Evolutionary conservation across 352 stramenopile genomes (phyloP).

Genomic region (Globisporangium sylvaticum): DNA sequence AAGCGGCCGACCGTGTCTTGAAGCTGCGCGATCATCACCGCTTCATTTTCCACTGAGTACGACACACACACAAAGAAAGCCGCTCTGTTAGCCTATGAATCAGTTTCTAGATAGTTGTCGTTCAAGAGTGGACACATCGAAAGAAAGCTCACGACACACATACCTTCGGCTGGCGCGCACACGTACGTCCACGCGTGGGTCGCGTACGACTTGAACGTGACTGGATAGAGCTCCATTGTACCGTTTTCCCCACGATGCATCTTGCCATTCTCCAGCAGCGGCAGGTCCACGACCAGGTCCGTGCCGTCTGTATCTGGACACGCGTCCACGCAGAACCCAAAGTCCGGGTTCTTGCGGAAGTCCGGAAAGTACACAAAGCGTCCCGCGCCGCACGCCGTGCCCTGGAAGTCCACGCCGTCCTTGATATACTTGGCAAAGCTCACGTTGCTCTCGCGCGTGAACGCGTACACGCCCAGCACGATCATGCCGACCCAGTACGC

Average conservation of each 20-base stretch:
- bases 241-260: conserved; percentile 27
- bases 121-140: not conserved
- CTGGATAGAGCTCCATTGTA: conserved; percentile 26
- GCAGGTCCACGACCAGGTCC: conserved; percentile 44
- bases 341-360: conserved; percentile 61
- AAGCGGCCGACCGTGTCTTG: conserved; percentile 73
- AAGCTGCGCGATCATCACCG: conserved; percentile 60
- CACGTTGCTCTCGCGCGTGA: conserved; percentile 61
- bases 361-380: conserved; percentile 78
- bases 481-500: conserved; percentile 81
- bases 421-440: conserved; percentile 77
- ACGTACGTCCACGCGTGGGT: conserved; percentile 66
- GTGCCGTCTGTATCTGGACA: conserved; percentile 45
- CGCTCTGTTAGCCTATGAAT: not conserved
- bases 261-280: conserved; percentile 24
- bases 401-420: conserved; percentile 73
- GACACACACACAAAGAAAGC: not conserved
- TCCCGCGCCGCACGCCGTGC: conserved; percentile 40
- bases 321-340: conserved; percentile 66
- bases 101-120: not conserved
- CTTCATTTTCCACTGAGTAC: conserved; percentile 38
- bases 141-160: not conserved
- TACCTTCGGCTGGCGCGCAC: conserved; percentile 58
- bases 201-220: conserved; percentile 64
- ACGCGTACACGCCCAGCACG: conserved; percentile 56